Conservation (phyloP, 805 yeast genomes). For the Clavispora santaluciae region DNA sequence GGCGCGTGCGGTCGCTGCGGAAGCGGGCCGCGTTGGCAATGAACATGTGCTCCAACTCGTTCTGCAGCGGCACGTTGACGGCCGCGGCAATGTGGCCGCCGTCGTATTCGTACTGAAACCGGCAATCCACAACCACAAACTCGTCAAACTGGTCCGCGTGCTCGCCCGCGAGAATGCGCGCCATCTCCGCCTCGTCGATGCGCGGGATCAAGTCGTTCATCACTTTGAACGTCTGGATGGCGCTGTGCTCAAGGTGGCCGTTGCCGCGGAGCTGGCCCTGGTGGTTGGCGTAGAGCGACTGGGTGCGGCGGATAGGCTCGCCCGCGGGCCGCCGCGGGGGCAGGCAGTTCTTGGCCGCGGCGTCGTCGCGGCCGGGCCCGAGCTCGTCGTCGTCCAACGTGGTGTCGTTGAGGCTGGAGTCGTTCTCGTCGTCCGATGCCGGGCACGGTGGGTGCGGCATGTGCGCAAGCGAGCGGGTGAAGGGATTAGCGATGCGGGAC, state of each 20-base stretch:
- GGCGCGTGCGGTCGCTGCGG: conserved; percentile 26
- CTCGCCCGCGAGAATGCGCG: conserved; percentile 52
- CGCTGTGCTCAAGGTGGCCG: conserved; percentile 26
- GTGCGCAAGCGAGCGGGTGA: background rate
- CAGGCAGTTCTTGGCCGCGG: background rate
- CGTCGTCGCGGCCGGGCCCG: conserved; percentile 7
- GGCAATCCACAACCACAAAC: conserved; percentile 70
- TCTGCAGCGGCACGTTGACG: conserved; percentile 66
- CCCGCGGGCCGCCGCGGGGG: background rate
- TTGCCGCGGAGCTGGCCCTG: conserved; percentile 17
- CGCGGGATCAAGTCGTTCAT: conserved; percentile 64
- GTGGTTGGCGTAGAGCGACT: conserved; percentile 55
- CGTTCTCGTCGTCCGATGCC: conserved; percentile 9
- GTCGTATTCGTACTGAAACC: conserved; percentile 85
- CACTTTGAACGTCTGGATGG: conserved; percentile 26
- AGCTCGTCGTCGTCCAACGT: conserved; percentile 15
- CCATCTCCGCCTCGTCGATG: conserved; percentile 54
- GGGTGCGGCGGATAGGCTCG: conserved; percentile 50
- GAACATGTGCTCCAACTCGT: conserved; percentile 59
- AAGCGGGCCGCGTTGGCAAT: conserved; percentile 18
- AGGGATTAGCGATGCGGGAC: background rate
- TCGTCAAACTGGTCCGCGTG: conserved; percentile 49
- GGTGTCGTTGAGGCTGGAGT: conserved; percentile 12
- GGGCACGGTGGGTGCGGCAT: conserved; percentile 8
- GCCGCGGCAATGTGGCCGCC: conserved; percentile 94